These are phyloP conservation scores for Pyrus hybrid DNA, from an alignment of 331 rosid species.

Conservation along the genomic window DNA sequence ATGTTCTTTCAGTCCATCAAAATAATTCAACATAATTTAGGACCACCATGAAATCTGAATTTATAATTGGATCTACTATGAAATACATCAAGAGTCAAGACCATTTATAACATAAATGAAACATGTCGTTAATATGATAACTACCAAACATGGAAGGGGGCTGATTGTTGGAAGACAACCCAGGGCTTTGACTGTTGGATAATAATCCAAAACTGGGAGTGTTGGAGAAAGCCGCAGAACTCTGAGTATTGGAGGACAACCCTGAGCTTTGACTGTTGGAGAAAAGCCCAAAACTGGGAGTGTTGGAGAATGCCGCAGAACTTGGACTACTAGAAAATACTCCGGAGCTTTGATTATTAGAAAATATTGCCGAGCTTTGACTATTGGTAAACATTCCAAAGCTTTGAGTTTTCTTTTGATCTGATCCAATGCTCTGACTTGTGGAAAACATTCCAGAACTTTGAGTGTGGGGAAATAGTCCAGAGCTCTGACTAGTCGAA, in stretches of 20 bases:
- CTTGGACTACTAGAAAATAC: constrained; percentile 2
- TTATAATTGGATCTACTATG: not conserved
- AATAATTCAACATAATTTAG: not conserved
- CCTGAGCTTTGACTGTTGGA: constrained; percentile 11
- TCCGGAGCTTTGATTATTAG: not conserved
- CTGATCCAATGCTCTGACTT: not conserved
- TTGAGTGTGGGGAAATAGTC: not conserved
- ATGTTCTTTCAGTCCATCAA: not conserved
- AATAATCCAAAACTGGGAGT: constrained; percentile 20
- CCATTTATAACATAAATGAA: not conserved
- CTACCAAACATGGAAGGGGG: constrained; percentile 48
- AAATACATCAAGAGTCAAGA: not conserved
- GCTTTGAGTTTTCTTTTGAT: constrained; percentile 18
- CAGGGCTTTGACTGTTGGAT: constrained; percentile 26
- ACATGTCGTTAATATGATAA: constrained; percentile 5
- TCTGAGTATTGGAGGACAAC: constrained; percentile 10
- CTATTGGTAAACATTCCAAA: not conserved
- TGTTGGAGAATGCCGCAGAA: not conserved
- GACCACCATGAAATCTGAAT: not conserved
- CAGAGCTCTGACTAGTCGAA: not conserved
- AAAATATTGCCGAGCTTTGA: not conserved
- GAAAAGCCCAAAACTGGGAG: constrained; percentile 1
- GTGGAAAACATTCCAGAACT: constrained; percentile 26
- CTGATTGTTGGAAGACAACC: constrained; percentile 19
- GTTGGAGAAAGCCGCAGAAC: constrained; percentile 5